Evolutionary conservation across 805 yeast genomes (phyloP), one percentile per base, ranked within the genome.

Genomic region (Candida orba): DNA sequence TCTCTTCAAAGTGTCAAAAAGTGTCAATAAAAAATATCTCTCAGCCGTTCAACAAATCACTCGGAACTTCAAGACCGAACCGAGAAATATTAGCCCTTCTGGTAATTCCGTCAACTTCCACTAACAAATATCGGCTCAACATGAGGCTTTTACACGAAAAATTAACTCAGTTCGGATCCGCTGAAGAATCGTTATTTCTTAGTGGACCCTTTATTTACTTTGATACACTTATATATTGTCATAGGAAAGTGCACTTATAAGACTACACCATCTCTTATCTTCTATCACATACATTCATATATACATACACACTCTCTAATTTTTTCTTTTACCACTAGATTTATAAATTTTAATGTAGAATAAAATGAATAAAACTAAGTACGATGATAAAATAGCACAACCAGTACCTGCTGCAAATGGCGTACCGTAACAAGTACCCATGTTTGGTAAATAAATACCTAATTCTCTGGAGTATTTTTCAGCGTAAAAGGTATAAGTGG

Each of bases 401-500:
- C 99, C 99, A 60, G 79, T 84, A 42, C 82, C 79, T 43, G 98
- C 99, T 50, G 99, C 98, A 55, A 78, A 76, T 68, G 86, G 95
- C 46, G 89, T 82, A 52, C 99, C 99, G 59, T 84, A 77, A 68
- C 99, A 91, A 58, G 83, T 79, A 52, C 96, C 91, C 64, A 61
- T 62, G 68, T 85, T 78, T 46, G 96, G 96, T 62, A 90, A 65
- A 49, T 67, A 56, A 42, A 73, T 71, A 39, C 64, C 57, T 60
- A 71, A 81, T 36, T 50, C 45, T 9, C 23, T 30, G 8, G 53
- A 25, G 72, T 81, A 88, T 48, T 72, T 75, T 63, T 72, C 71
- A 34, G 93, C 90, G 63, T 85, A 88, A 70, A 83, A 89, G 50
- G 96, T 83, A 69, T 87, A 91, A 44, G 95, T 84, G 41, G 96